Conservation (phyloP, 805 yeast genomes). For the Cyberlindnera bimundalis region DNA sequence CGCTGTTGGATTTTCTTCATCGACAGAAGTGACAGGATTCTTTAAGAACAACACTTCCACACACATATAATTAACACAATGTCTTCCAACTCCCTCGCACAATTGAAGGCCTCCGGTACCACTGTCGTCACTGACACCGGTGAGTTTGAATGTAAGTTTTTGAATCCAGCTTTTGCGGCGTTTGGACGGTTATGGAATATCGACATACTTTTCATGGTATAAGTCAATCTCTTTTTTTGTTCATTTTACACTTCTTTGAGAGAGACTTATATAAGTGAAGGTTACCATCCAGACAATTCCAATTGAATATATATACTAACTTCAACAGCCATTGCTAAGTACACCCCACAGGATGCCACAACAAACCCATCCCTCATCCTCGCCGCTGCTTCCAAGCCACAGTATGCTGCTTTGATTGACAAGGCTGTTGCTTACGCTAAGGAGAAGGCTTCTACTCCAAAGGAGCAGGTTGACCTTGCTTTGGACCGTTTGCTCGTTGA, state of each 20-base stretch:
- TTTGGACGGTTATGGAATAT: too few species aligned
- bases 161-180: too few species aligned
- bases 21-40: too few species aligned
- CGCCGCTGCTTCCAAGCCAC: constrained; percentile 90
- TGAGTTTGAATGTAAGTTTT: constrained; percentile 75
- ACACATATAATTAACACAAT: constrained; percentile 23
- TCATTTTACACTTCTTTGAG: too few species aligned
- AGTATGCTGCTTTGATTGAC: constrained; percentile 86
- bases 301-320: too few species aligned
- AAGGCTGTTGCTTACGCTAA: constrained; percentile 86
- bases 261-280: too few species aligned
- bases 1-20: too few species aligned
- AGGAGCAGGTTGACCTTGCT: constrained; percentile 74
- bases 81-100: constrained; percentile 72
- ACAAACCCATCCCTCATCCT: constrained; percentile 97
- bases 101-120: constrained; percentile 92
- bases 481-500: constrained; percentile 91
- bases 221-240: too few species aligned
- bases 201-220: too few species aligned
- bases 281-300: too few species aligned
- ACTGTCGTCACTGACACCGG: constrained; percentile 98
- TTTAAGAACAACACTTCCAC: neutral
- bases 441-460: constrained; percentile 43
- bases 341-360: constrained; percentile 98
- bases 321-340: constrained; percentile 75